Evolutionary conservation across 1,139 yeast species (phyloP), one percentile per base, ranked within the genome.

Genomic region (Debaryomyces psychrophilus): DNA sequence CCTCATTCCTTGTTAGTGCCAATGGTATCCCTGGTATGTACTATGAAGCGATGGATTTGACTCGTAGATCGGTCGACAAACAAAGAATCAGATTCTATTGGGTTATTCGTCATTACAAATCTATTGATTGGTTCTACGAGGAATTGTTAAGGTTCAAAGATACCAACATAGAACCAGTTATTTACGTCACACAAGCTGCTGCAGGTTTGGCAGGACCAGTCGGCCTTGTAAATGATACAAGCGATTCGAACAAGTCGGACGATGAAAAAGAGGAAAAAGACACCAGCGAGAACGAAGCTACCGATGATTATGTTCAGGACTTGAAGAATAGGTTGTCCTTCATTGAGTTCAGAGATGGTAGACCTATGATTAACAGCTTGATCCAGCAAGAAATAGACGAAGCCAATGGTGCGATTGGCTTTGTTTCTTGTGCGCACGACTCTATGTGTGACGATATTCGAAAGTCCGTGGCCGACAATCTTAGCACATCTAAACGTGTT

Each of bases 21-120:
- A 70, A 65, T 50, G 77, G 77, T 47, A 68, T 72, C 37, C 76
- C 77, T 1, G 76, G 73, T 18, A 66, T 75, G 26, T 71, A 64
- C 49, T 67, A 68, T 41, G 77, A 71, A 52, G 73, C 73, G 4
- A 55, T 61, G 34, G 61, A 65, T 39, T 58, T 71, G 45, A 59
- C 64, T 8, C 44, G 46, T 17, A 49, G 49, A 26, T 44, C 58
- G 1, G 51, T 46, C 1, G 50, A 55, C 17, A 59, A 56, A 25
- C 64, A 60, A 26, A 49, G 49, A 5, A 48, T 71, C 36, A 69
- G 67, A 50, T 58, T 72, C 47, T 48, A 58, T 34, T 72, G 76
- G 77, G 58, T 70, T 29, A 56, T 72, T 22, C 61, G 75, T 47
- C 76, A 73, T 18, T 58, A 61, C 48, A 54, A 53, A 29, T 59